A percentile compares a stretch with the other conserved stretches of the same genome.
phyloP scores from a whole-genome alignment of 345 rosid species.

The Ailanthus altissimus region DNA sequence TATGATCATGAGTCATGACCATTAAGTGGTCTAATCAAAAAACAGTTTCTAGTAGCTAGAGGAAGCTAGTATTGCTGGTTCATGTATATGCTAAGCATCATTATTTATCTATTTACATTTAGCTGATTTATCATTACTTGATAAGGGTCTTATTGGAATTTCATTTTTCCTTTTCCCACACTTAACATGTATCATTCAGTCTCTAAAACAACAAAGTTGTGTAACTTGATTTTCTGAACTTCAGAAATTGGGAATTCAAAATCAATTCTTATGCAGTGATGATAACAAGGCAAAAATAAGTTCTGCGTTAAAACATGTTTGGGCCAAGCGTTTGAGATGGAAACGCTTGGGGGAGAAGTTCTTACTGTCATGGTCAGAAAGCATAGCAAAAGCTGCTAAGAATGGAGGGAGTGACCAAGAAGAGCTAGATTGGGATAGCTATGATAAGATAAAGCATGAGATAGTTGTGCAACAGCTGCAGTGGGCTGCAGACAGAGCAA shows the following conservation, averaged over 20 bases:
- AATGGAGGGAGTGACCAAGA: constrained; percentile 58
- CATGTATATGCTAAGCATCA: neutral
- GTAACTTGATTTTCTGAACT: constrained; percentile 11
- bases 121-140: neutral
- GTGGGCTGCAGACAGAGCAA: constrained; percentile 45
- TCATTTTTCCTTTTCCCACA: neutral
- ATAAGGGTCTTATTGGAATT: neutral
- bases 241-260: constrained; percentile 14
- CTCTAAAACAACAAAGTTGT: neutral
- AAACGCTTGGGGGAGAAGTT: constrained; percentile 50
- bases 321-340: constrained; percentile 63
- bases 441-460: constrained; percentile 53
- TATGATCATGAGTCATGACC: neutral
- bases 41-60: neutral
- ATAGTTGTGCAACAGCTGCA: constrained; percentile 46
- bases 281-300: constrained; percentile 68
- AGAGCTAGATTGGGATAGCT: constrained; percentile 76
- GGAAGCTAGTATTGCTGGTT: constrained; percentile 11
- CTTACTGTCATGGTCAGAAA: constrained; percentile 49
- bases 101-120: neutral
- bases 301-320: constrained; percentile 48
- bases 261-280: constrained; percentile 51
- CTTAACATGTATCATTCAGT: neutral
- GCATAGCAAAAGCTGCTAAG: constrained; percentile 68
- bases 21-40: neutral